Evolutionary conservation across 139 green algal genomes (phyloP), one percentile per base, ranked within the genome.

Genomic region (Asterochloris sp.): DNA sequence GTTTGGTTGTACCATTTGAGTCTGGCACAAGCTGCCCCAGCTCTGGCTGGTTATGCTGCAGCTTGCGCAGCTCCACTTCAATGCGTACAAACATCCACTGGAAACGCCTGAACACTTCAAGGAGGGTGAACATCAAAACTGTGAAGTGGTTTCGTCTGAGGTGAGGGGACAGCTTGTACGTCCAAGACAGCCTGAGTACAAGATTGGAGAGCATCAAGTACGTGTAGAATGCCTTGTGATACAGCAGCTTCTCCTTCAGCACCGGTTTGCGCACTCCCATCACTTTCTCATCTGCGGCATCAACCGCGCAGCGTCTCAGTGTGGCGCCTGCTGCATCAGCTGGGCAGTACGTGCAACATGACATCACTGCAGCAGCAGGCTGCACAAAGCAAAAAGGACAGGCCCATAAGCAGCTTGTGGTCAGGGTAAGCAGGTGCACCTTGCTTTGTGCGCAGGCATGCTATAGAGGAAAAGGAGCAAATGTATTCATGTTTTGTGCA

Each of bases 61-160:
- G 79, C 89, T 96, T 96, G 26, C 93, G 87, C 62, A 97, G 80
- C 90, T 97, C 94, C 12, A 90, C 93, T 86, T 99, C 96, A 13
- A 98, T 83, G 0, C 96, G 90, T 23, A 99, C 91, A 83, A 93
- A 96, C 29, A 95, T 85, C 96, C 96, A 99, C 89, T 97, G 95
- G 76, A 86, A 86, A 27, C 83, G 69, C 74, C 83, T 69, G 64
- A 85, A 82, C 2, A 90, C 91, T 84, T 95, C 91, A 38, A 88
- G 73, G 67, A 93, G 66, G 12, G 88, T 92, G 71, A 97, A 87
- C 0, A 88, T 28, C n/a, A 96, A 85, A 0, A 92, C 88, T 0
- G 89, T 82, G 19, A 74, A 28, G 19, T 87, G 75, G 38, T 93
- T 88, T 63, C 89, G 62, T 0, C 92, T 86, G 75, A 98, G 85